Percentiles rank a stretch among this genome's conserved stretches.
These are phyloP conservation scores for Phyllosticta citribraziliensis DNA, from an alignment of 2,329 filamentous ascomycete genomes.

Conservation along the genomic window DNA sequence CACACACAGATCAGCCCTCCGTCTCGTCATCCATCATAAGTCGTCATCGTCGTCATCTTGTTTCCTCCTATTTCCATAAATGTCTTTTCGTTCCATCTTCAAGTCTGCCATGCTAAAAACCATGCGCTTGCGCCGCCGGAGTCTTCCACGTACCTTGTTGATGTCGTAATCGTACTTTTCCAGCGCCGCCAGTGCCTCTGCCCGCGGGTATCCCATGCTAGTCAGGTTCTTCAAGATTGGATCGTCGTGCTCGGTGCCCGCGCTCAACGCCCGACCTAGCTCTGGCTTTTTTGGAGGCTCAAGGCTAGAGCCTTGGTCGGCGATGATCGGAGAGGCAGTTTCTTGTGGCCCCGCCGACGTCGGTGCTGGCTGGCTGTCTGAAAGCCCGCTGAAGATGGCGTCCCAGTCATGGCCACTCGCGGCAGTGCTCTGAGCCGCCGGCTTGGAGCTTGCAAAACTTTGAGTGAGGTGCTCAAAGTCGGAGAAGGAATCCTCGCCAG, in stretches of 20 bases:
- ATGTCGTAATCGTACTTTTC: slow-evolving; percentile 96
- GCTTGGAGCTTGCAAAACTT: slow-evolving; percentile 30
- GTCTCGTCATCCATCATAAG: background rate
- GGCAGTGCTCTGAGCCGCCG: slow-evolving; percentile 28
- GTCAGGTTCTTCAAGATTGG: slow-evolving; percentile 84
- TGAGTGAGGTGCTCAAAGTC: slow-evolving; percentile 37
- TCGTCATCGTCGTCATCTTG: background rate
- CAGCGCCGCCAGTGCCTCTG: slow-evolving; percentile 65
- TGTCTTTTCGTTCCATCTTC: background rate
- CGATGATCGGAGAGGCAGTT: slow-evolving; percentile 23
- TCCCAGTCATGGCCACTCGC: slow-evolving; percentile 73
- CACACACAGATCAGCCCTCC: background rate
- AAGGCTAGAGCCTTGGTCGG: slow-evolving; percentile 22
- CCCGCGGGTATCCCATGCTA: slow-evolving; percentile 74
- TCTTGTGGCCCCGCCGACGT: slow-evolving; percentile 15
- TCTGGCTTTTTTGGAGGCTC: slow-evolving; percentile 21
- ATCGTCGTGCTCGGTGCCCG: slow-evolving; percentile 75
- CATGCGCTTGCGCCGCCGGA: background rate
- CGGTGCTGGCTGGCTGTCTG: slow-evolving; percentile 29
- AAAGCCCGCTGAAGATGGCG: slow-evolving; percentile 76
- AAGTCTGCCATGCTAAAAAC: background rate
- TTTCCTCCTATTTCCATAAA: background rate
- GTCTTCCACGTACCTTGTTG: slow-evolving; percentile 61
- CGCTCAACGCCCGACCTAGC: slow-evolving; percentile 59
- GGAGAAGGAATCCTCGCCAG: slow-evolving; percentile 37